Conservation (phyloP, 1,284 basidiomycete species). For the Meripilus lineatus region DNA sequence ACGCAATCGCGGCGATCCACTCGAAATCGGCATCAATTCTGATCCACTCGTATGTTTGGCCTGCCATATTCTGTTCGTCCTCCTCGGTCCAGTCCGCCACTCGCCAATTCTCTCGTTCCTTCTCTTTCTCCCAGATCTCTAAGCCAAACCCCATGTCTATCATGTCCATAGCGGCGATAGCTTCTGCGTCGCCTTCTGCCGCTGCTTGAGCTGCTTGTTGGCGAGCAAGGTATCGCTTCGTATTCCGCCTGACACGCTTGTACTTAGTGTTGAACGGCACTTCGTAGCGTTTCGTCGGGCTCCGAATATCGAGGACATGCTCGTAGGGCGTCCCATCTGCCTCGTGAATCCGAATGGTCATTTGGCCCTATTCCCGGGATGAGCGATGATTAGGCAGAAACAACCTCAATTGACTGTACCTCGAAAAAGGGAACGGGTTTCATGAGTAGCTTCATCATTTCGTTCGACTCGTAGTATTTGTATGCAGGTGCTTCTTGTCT, state of each 20-base stretch:
- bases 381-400: constrained; percentile 11
- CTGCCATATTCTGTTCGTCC: constrained; percentile 89
- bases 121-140: constrained; percentile 94
- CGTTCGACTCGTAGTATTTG: constrained; percentile 62
- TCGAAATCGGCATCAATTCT: constrained; percentile 98
- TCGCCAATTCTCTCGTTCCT: constrained; percentile 90
- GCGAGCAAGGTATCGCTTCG: constrained; percentile 90
- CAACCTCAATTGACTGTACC: constrained; percentile 25
- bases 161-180: constrained; percentile 90
- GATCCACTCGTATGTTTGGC: constrained; percentile 99
- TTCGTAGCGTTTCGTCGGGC: constrained; percentile 86
- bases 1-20: constrained; percentile 91
- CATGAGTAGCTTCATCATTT: constrained; percentile 60
- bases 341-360: constrained; percentile 99
- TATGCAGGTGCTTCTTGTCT: constrained; percentile 82
- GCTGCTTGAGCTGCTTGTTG: constrained; percentile 92
- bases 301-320: constrained; percentile 92
- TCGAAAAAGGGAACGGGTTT: constrained; percentile 90
- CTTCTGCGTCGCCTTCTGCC: constrained; percentile 86
- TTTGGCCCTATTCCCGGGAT: constrained; percentile 66
- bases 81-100: constrained; percentile 99
- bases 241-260: constrained; percentile 93
- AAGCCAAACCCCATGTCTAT: constrained; percentile 96
- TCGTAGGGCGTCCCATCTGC: constrained; percentile 99
- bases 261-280: constrained; percentile 99